Evolutionary conservation across 805 yeast species (phyloP).

Genomic region (Metschnikowia sp.): DNA sequence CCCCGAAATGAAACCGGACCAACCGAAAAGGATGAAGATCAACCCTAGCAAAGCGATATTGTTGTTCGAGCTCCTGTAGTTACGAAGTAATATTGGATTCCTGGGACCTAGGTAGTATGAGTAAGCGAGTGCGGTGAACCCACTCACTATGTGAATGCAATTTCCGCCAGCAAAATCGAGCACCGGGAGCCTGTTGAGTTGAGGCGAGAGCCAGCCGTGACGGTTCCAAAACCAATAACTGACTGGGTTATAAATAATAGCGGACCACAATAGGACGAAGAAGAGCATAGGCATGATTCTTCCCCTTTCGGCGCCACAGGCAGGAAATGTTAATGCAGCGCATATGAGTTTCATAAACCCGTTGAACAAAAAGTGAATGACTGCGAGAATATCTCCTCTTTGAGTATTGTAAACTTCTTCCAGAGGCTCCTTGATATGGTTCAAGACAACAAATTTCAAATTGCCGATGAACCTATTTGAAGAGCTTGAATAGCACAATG

Average conservation of each 20-base stretch:
- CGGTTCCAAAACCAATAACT: conserved; percentile 45
- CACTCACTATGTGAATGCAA: conserved; percentile 43
- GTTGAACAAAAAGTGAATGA: conserved; percentile 38
- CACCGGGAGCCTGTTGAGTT: conserved; percentile 31
- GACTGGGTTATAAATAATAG: conserved; percentile 40
- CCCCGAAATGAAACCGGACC: conserved; percentile 43
- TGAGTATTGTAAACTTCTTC: conserved; percentile 27
- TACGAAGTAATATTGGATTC: conserved; percentile 33
- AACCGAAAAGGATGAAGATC: conserved; percentile 26
- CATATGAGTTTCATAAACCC: conserved; percentile 38
- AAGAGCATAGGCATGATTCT: conserved; percentile 40
- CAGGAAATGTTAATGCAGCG: conserved; percentile 41
- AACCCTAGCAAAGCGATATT: conserved; percentile 33
- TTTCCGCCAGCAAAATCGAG: conserved; percentile 46
- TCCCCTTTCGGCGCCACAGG: conserved; percentile 44
- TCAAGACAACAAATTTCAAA: conserved; percentile 27
- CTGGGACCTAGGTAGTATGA: conserved; percentile 43
- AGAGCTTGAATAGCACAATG: conserved; percentile 37
- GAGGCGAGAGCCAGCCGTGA: conserved; percentile 41
- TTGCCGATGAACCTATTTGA: conserved; percentile 34
- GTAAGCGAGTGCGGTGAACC: conserved; percentile 43
- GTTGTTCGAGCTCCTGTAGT: conserved; percentile 36
- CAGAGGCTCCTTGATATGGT: conserved; percentile 9
- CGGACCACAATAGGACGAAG: conserved; percentile 38
- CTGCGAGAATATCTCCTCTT: conserved; percentile 35